Evolutionary conservation across 1,284 basidiomycete genomes (phyloP).

Genomic region (Hortiboletus rubellus): DNA sequence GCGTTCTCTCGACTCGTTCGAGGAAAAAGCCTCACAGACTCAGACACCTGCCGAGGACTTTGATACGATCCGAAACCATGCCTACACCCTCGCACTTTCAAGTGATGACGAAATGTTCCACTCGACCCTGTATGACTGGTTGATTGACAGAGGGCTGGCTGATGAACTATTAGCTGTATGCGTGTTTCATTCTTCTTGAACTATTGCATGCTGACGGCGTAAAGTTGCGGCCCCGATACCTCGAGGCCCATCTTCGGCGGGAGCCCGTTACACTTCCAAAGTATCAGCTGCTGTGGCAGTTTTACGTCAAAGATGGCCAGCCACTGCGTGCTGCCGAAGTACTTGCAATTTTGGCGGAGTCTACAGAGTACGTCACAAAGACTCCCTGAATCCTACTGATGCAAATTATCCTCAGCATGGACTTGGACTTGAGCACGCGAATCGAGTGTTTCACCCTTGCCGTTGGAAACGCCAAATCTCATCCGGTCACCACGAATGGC

Average conservation of each 20-base stretch:
- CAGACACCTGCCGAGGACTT: slow-evolving; percentile 47
- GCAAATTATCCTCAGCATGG: slow-evolving; percentile 48
- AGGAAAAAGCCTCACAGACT: slow-evolving; percentile 51
- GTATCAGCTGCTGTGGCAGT: slow-evolving; percentile 94
- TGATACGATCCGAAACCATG: slow-evolving; percentile 68
- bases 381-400: neutral
- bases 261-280: slow-evolving; percentile 82
- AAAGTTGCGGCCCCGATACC: slow-evolving; percentile 78
- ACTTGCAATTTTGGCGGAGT: slow-evolving; percentile 83
- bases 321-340: slow-evolving; percentile 86
- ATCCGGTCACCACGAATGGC: slow-evolving; percentile 74
- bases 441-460: slow-evolving; percentile 92
- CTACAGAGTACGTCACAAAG: slow-evolving; percentile 62
- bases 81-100: slow-evolving; percentile 80
- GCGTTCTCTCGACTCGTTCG: slow-evolving; percentile 80
- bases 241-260: slow-evolving; percentile 85
- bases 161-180: slow-evolving; percentile 89
- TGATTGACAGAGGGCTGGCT: slow-evolving; percentile 75
- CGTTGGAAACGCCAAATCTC: slow-evolving; percentile 94
- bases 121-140: slow-evolving; percentile 93
- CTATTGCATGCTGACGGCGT: slow-evolving; percentile 10
- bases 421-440: slow-evolving; percentile 68
- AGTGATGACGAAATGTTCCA: slow-evolving; percentile 94
- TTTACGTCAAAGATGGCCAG: slow-evolving; percentile 90
- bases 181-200: slow-evolving; percentile 8